phyloP scores from a whole-genome alignment of 768 basidiomycete species.

The Podaxis sp. region DNA sequence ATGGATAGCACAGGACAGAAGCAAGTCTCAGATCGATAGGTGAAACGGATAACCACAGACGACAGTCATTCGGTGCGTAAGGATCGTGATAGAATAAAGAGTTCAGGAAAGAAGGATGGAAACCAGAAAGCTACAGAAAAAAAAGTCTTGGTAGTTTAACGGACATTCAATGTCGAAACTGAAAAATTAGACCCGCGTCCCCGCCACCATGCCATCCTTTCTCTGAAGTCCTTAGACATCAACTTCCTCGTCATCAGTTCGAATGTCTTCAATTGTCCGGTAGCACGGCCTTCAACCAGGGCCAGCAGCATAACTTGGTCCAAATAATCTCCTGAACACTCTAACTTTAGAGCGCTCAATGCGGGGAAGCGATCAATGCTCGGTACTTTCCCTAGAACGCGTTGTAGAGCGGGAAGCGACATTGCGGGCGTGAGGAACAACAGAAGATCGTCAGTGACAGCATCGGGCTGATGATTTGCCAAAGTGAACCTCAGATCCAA shows the following conservation, averaged over 20 bases:
- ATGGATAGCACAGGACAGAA: too few species aligned
- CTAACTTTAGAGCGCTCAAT: slow-evolving; percentile 22
- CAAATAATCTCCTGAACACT: slow-evolving; percentile 34
- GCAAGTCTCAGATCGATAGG: neutral
- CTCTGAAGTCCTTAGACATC: slow-evolving; percentile 5
- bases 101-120: neutral
- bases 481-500: slow-evolving; percentile 35
- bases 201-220: slow-evolving; percentile 3
- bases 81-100: neutral
- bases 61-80: neutral
- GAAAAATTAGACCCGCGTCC: slow-evolving; percentile 1
- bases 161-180: slow-evolving; percentile 5
- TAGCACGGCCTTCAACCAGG: slow-evolving; percentile 23
- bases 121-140: too few species aligned
- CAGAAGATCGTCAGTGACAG: slow-evolving; percentile 35
- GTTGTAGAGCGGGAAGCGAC: neutral
- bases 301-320: slow-evolving; percentile 23
- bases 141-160: neutral
- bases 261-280: neutral
- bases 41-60: neutral
- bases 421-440: slow-evolving; percentile 16
- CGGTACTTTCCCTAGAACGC: neutral
- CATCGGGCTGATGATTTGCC: slow-evolving; percentile 30
- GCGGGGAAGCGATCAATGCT: neutral
- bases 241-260: slow-evolving; percentile 7